These are phyloP conservation scores for Verticillium longisporum DNA, from an alignment of 2,329 filamentous ascomycete genomes.

Conservation along the genomic window DNA sequence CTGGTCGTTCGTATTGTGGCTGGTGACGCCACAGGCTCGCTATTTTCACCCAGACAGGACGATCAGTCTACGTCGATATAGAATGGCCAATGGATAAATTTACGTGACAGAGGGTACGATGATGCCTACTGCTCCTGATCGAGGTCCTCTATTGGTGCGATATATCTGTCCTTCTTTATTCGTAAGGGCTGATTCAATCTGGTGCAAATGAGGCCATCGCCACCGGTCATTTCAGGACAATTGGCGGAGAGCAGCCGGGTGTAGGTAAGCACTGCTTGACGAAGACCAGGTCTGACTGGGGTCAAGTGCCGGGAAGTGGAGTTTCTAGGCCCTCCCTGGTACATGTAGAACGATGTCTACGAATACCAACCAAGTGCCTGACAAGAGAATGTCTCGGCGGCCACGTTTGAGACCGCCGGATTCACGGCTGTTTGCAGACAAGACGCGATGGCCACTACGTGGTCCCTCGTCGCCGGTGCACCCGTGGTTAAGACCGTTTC, in stretches of 20 bases:
- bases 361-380: background rate
- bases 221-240: background rate
- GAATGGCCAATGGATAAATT: no score
- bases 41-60: no score
- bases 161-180: background rate
- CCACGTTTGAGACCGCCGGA: background rate
- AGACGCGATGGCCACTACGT: background rate
- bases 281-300: background rate
- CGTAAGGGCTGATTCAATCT: background rate
- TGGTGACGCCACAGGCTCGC: no score
- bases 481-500: background rate
- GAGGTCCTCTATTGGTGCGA: background rate
- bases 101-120: background rate
- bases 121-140: background rate
- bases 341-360: background rate
- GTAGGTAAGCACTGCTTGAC: background rate
- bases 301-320: background rate
- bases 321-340: background rate
- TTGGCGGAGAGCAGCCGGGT: background rate
- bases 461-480: background rate
- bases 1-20: no score
- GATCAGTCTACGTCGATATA: no score
- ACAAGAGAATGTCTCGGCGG: background rate
- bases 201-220: background rate
- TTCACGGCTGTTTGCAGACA: background rate